Percentiles rank a stretch among this genome's conserved stretches.
Conservation (phyloP, 2,329 filamentous ascomycete species). For the Colletotrichum navitas region DNA sequence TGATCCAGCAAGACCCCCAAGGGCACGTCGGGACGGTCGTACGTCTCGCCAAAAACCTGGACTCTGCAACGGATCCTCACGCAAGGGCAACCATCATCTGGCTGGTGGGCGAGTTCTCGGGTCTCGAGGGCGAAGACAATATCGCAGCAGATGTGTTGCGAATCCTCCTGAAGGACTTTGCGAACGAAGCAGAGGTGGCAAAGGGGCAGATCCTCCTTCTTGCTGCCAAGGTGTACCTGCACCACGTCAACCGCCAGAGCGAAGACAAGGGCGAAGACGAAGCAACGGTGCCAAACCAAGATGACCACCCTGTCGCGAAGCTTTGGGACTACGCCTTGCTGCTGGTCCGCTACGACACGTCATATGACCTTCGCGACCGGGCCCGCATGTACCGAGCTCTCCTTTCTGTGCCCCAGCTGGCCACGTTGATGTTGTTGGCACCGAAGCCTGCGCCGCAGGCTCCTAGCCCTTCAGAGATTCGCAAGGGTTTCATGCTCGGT, state of each 20-base stretch:
- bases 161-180: slow-evolving; percentile 87
- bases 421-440: slow-evolving; percentile 89
- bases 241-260: slow-evolving; percentile 79
- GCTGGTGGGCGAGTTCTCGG: slow-evolving; percentile 95
- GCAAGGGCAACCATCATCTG: slow-evolving; percentile 96
- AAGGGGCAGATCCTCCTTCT: slow-evolving; percentile 93
- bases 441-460: slow-evolving; percentile 94
- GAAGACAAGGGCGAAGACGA: slow-evolving; percentile 55
- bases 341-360: slow-evolving; percentile 91
- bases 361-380: slow-evolving; percentile 93
- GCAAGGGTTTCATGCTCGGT: slow-evolving; percentile 83
- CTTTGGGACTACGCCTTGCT: slow-evolving; percentile 89
- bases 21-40: slow-evolving; percentile 89
- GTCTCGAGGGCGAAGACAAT: slow-evolving; percentile 82
- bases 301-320: slow-evolving; percentile 76
- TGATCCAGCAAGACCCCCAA: slow-evolving; percentile 91
- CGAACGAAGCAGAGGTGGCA: slow-evolving; percentile 84
- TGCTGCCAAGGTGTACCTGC: slow-evolving; percentile 96
- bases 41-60: slow-evolving; percentile 89
- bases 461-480: slow-evolving; percentile 87
- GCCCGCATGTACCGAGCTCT: slow-evolving; percentile 89
- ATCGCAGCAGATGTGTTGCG: slow-evolving; percentile 93
- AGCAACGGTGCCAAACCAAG: slow-evolving; percentile 52
- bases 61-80: slow-evolving; percentile 86
- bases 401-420: slow-evolving; percentile 85